Evolutionary conservation across 371 early-diverging fungal species (phyloP).

Genomic region (Haplosporangium sp.): DNA sequence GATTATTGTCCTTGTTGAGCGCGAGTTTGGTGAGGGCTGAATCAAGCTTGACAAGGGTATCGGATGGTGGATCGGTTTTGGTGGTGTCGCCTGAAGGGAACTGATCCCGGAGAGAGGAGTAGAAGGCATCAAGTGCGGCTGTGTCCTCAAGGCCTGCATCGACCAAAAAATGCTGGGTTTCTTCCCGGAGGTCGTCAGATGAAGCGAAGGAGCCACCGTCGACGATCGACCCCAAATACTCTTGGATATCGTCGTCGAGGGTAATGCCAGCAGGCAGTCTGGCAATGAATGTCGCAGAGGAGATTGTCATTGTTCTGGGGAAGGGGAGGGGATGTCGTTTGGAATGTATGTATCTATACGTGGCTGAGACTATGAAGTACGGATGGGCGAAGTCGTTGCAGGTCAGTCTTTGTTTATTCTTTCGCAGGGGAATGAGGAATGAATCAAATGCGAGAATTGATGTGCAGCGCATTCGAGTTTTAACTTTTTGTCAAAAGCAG

Average conservation of each 20-base stretch:
- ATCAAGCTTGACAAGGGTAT: conserved; percentile 31
- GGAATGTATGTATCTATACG: conserved; percentile 1
- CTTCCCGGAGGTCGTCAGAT: conserved; percentile 64
- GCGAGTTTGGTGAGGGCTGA: conserved; percentile 17
- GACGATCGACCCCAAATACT: conserved; percentile 60
- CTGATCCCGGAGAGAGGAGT: conserved; percentile 33
- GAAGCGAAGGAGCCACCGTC: conserved; percentile 55
- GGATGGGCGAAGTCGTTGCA: too few species aligned
- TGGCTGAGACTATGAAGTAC: too few species aligned
- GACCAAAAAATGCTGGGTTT: conserved; percentile 71
- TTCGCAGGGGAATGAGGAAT: too few species aligned
- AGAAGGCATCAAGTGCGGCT: conserved; percentile 59
- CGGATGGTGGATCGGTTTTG: neutral
- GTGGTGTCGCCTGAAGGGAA: conserved; percentile 7
- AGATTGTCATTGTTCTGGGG: conserved; percentile 22
- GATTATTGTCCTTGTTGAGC: conserved; percentile 5
- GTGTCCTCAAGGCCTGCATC: conserved; percentile 68
- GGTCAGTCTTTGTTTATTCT: too few species aligned
- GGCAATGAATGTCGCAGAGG: conserved; percentile 43
- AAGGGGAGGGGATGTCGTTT: neutral
- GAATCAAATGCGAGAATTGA: too few species aligned
- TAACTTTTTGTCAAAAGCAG: conserved; percentile 5
- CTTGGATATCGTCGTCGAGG: conserved; percentile 62
- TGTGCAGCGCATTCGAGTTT: too few species aligned
- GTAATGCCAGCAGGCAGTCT: conserved; percentile 46